Evolutionary conservation across 2,329 filamentous ascomycete genomes (phyloP), one percentile per base, ranked within the genome.

Genomic region (Drechslerella coelobrocha): DNA sequence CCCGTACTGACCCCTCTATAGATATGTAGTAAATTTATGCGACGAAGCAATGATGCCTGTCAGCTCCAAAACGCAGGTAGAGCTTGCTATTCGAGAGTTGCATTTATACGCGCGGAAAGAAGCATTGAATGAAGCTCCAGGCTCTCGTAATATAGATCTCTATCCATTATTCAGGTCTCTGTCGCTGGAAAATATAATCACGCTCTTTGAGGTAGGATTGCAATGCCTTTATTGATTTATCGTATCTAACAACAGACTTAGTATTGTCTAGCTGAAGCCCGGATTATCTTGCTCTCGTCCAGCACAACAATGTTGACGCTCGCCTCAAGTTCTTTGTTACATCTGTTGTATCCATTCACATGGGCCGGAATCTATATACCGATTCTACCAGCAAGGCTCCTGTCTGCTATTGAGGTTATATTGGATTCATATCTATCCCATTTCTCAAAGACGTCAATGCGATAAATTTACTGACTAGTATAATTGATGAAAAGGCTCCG

Each of bases 361-460:
- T 97, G 94, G 93, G 86, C 90, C 2, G 95, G 92, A 75, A 91
- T 97, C 52, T 92, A 96, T 77, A 97, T 97, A 73, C 93, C 93
- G 1, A 84, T 97, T 31, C 84, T 99, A 7, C 93, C 93, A 4
- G 90, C 91, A 7, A 87, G 93, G 34, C 82, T 99, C 21, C 84
- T 99, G 8, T 92, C 94, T 57, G 93, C 92, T 1, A 84, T 99
- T 17, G 94, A 76, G 65, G 73, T 73, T 57, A 41, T 45, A 34
- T 45, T 14, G 27, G 29, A 41, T 14, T 27, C 26, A 19, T 14
- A 8, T 4, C 10, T 24, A 17, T 34, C 53, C 27, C 17, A 55
- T 29, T 17, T 29, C 24, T 7, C 26, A 12, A 55, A 61, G 10
- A n/a, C n/a, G n/a, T n/a, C n/a, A n/a, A n/a, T n/a, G n/a, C n/a